Base-by-base conservation (phyloP, 495 filamentous ascomycete genomes). In the Xylaria nigripes region DNA sequence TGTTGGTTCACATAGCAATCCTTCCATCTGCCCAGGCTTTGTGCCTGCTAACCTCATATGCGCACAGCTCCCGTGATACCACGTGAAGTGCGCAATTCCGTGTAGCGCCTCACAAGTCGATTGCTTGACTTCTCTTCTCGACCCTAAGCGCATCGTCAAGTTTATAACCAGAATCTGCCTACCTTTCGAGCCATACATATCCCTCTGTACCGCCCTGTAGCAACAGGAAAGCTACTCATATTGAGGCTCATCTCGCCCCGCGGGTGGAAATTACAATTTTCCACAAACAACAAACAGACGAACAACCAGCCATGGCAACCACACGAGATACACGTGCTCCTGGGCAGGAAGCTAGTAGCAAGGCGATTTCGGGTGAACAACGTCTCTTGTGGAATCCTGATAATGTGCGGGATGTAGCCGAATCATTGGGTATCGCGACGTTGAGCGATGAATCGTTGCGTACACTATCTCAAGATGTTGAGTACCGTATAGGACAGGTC, bases 371-470 rank as follows among this genome's bases (percentile, higher is more conserved):
- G 23, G 22, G 25, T 8, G 64, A 64, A 19, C 56, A 53, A 24
- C 46, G 57, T 40, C 67, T 80, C 6, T 81, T 95, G 61, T 98
- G 93, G 93, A 96, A 96, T 67, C 87, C 86, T 19, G 94, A 98
- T 60, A 97, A 93, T 56, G 87, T 97, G 58, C 80, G 81, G 61
- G 93, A 98, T 66, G 90, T 97, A 40, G 92, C 92, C 43, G 93
- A 98, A 65, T 96, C 93, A 6, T 83, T 96, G 49, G 93, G 93
- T 34, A 90, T 97, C 55, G 71, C 80, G 50, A 78, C 80, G 45
- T 77, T 98, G 51, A 76, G 75, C 61, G 86, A 93, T 38, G 90
- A 96, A 52, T 86, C 89, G 15, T 80, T 89, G 12, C 85, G 90
- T 40, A 82, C 86, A 25, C 83, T 98, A 46, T 81, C 89, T 6